Percentiles rank a stretch among this genome's conserved stretches.
Conservation (phyloP, 2,329 filamentous ascomycete species). For the Ophiostoma ulmi region DNA sequence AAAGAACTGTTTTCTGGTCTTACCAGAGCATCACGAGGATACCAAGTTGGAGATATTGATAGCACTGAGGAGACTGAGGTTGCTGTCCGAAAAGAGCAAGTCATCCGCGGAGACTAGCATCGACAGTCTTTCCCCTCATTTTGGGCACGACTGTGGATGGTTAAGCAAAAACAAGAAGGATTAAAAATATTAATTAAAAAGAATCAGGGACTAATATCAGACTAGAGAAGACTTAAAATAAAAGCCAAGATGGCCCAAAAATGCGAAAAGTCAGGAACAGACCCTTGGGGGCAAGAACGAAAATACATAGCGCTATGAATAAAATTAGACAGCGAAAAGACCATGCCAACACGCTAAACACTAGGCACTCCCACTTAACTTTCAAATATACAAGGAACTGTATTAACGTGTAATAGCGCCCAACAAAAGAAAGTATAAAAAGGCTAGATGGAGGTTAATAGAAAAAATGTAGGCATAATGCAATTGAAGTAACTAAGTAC, state of each 20-base stretch:
- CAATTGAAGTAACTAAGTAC: not conserved
- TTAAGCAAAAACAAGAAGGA: not conserved
- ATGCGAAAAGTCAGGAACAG: not conserved
- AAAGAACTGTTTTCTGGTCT: not conserved
- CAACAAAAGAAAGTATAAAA: not conserved
- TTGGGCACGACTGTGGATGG: not conserved
- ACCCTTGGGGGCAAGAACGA: not conserved
- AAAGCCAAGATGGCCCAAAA: not conserved
- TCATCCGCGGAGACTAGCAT: constrained; percentile 9
- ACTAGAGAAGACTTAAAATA: not conserved
- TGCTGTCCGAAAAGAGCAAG: constrained; percentile 8
- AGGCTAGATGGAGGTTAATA: not conserved
- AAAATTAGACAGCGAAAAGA: not conserved
- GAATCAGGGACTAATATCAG: not conserved
- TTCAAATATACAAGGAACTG: not conserved
- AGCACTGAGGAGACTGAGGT: not conserved
- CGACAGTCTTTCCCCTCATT: not conserved
- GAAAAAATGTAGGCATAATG: not conserved
- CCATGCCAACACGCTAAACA: not conserved
- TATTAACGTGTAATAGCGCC: not conserved
- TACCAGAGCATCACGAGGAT: not conserved
- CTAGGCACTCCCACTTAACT: not conserved
- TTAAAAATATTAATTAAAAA: not conserved
- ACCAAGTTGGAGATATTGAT: not conserved
- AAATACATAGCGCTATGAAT: not conserved